Evolutionary conservation across 2,329 filamentous ascomycete species (phyloP).

Genomic region (Trichoderma sp.): DNA sequence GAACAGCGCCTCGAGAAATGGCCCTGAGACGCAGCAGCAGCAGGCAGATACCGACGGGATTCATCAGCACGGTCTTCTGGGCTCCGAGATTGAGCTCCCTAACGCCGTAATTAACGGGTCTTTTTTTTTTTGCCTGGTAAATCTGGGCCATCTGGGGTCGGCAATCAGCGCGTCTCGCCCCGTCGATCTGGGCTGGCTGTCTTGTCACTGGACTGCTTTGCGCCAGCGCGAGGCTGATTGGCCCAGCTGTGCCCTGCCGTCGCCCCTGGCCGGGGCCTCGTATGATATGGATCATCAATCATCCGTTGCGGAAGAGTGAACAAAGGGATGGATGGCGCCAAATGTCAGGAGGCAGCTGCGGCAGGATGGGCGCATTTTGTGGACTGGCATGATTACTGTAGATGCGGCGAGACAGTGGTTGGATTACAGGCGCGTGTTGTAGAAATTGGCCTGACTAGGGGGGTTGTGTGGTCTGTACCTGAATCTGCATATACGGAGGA

Average conservation of each 20-base stretch:
- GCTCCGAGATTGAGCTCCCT: neutral
- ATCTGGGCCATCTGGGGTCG: constrained; percentile 15
- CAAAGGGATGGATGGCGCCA: neutral
- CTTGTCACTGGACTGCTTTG: neutral
- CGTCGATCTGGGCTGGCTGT: constrained; percentile 11
- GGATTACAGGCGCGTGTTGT: neutral
- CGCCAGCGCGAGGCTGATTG: neutral
- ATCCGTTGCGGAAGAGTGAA: neutral
- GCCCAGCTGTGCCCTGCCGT: neutral
- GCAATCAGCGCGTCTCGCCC: constrained; percentile 9
- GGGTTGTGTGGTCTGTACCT: neutral
- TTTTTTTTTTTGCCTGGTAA: neutral
- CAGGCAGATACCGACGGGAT: neutral
- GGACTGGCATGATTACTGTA: neutral
- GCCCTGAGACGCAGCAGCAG: neutral
- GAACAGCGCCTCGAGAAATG: neutral
- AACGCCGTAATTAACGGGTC: constrained; percentile 12
- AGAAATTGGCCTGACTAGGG: neutral
- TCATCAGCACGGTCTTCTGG: neutral
- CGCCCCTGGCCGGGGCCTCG: constrained; percentile 2
- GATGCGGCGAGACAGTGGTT: neutral
- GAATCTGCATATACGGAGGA: neutral
- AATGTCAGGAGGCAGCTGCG: neutral
- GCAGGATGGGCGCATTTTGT: constrained; percentile 8
- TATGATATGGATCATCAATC: constrained; percentile 15